These are phyloP conservation scores for Xerocomellus intermedius DNA, from an alignment of 768 basidiomycete genomes.

Conservation along the genomic window DNA sequence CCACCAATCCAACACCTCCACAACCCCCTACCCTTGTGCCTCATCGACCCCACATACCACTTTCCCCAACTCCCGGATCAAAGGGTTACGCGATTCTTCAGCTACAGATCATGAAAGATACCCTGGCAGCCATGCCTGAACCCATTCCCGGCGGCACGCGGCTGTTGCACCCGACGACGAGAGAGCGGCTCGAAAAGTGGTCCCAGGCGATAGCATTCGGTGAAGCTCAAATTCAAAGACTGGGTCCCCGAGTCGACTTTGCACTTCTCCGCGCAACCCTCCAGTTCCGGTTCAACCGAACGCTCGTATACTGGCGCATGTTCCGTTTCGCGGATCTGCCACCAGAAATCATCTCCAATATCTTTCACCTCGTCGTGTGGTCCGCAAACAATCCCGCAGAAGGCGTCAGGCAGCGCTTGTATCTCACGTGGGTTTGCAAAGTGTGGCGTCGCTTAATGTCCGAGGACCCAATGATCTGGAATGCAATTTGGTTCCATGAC, in stretches of 20 bases:
- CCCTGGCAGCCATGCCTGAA: conserved; percentile 19
- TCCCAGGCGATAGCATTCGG: conserved; percentile 13
- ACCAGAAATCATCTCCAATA: conserved; percentile 60
- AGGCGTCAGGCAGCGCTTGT: conserved; percentile 42
- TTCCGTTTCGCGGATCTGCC: conserved; percentile 66
- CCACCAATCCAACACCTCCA: conserved; percentile 5
- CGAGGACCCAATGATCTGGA: conserved; percentile 56
- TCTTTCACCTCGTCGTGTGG: conserved; percentile 63
- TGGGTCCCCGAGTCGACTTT: conserved; percentile 19
- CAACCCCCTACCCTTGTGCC: conserved; percentile 12
- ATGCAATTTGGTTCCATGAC: conserved; percentile 63
- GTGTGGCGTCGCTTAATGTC: conserved; percentile 52
- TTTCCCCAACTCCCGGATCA: conserved; percentile 20
- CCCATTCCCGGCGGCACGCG: conserved; percentile 7
- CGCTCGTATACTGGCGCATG: conserved; percentile 36
- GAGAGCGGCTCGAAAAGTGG: conserved; percentile 14
- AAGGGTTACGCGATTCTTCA: conserved; percentile 19
- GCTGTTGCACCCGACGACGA: not conserved
- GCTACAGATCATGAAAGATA: conserved; percentile 16
- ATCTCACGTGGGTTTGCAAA: conserved; percentile 58
- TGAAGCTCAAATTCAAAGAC: conserved; percentile 19
- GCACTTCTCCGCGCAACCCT: conserved; percentile 15
- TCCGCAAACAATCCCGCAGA: conserved; percentile 37
- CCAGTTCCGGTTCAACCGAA: conserved; percentile 18
- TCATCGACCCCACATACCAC: not conserved